These are phyloP conservation scores for Pyronema omphalodes DNA, from an alignment of 495 filamentous ascomycete species.

Conservation along the genomic window DNA sequence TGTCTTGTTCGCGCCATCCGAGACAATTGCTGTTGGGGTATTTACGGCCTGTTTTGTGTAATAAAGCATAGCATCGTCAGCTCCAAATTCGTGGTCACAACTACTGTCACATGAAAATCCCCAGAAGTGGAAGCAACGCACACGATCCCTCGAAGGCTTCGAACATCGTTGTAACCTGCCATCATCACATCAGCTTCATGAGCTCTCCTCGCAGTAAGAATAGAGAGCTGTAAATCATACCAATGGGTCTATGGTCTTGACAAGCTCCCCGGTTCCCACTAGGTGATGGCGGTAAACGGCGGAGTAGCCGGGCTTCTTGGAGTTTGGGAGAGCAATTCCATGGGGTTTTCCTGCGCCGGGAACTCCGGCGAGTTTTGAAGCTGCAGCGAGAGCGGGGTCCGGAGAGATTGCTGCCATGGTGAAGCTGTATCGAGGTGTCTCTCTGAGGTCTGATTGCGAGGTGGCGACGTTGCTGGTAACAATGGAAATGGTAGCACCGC, in stretches of 20 bases:
- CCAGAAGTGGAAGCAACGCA: too few relatives aligned
- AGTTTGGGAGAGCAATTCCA: slow-evolving; percentile 49
- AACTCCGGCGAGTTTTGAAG: slow-evolving; percentile 7
- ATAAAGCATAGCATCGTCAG: too few relatives aligned
- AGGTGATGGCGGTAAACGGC: slow-evolving; percentile 71
- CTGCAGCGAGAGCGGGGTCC: slow-evolving; percentile 20
- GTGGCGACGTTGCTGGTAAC: not conserved
- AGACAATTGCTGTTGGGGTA: slow-evolving; percentile 49
- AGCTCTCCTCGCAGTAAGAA: not conserved
- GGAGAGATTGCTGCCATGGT: not conserved
- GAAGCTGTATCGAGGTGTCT: slow-evolving; percentile 29
- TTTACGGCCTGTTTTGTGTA: slow-evolving; percentile 7
- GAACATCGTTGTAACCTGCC: slow-evolving; percentile 18
- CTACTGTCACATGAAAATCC: slow-evolving; percentile 7
- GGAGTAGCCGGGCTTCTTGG: slow-evolving; percentile 51
- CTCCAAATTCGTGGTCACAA: not conserved
- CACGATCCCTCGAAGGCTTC: slow-evolving; percentile 14
- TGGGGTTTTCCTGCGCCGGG: slow-evolving; percentile 19
- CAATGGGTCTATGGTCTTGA: slow-evolving; percentile 56
- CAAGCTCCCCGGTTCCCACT: slow-evolving; percentile 45
- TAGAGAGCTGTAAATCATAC: slow-evolving; percentile 26
- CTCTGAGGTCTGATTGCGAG: too few relatives aligned
- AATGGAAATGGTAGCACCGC: not conserved
- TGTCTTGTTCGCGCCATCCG: slow-evolving; percentile 65
- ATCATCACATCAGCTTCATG: not conserved